These are phyloP conservation scores for Golubevia pallescens DNA, from an alignment of 1,284 basidiomycete genomes.

Conservation along the genomic window DNA sequence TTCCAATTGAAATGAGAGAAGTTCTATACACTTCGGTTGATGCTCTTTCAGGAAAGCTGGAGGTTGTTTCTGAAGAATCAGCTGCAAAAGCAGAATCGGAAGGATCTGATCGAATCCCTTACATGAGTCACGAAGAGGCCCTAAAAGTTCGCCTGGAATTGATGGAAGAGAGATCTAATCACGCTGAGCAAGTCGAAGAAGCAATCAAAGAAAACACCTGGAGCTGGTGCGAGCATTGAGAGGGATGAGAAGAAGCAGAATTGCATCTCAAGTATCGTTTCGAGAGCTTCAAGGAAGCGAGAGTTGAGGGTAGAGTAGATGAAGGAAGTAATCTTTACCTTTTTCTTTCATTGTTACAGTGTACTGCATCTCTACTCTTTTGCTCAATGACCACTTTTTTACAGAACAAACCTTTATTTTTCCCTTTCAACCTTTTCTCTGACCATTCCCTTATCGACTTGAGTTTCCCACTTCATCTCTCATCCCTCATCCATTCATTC, in stretches of 20 bases:
- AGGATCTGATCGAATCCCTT: neutral
- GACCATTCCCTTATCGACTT: no score
- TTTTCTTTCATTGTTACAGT: no score
- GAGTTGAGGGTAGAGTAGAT: no score
- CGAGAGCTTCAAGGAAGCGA: no score
- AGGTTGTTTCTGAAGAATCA: neutral
- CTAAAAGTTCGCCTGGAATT: neutral
- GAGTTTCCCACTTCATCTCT: no score
- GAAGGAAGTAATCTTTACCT: no score
- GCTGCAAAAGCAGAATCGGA: neutral
- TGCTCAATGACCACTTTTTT: no score
- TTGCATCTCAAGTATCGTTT: no score
- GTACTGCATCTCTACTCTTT: no score
- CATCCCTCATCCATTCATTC: no score
- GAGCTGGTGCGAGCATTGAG: neutral
- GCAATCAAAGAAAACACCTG: neutral
- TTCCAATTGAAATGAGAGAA: neutral
- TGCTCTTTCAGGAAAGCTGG: neutral
- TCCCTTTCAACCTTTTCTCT: no score
- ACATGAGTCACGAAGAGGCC: neutral
- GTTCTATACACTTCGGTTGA: neutral
- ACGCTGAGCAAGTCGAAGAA: neutral
- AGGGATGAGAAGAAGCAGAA: neutral
- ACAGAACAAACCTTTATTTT: no score
- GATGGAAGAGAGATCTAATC: neutral